Percentiles rank a stretch among this genome's conserved stretches.
Evolutionary conservation across 139 green algal genomes (phyloP).

Genomic region (Closterium sp.): DNA sequence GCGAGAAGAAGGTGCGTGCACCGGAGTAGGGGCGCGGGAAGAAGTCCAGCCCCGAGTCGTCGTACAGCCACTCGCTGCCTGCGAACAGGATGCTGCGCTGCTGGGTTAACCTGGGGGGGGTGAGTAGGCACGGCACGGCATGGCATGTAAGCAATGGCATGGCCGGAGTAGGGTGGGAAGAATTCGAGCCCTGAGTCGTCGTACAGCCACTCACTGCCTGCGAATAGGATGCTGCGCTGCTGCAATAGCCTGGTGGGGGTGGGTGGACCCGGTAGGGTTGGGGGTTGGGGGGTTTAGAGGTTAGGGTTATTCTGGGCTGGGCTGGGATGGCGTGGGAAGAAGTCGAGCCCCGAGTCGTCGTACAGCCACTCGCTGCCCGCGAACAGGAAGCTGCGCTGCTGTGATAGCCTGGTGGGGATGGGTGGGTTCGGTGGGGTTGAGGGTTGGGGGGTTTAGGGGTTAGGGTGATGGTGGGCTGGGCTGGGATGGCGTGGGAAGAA

Average conservation of each 20-base stretch:
- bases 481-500: too few species aligned
- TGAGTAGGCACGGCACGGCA: too few species aligned
- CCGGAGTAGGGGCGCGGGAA: not conserved
- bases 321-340: too few species aligned
- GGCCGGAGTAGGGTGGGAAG: not conserved
- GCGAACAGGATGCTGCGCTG: not conserved
- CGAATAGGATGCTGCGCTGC: not conserved
- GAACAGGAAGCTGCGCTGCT: not conserved
- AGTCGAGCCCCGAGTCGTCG: conserved; percentile 7
- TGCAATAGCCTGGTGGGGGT: not conserved
- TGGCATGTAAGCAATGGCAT: too few species aligned
- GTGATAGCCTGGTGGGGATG: too few species aligned
- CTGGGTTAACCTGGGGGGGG: not conserved
- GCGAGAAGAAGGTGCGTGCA: not conserved
- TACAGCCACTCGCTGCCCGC: conserved; percentile 11
- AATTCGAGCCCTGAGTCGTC: not conserved
- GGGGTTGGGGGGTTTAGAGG: too few species aligned
- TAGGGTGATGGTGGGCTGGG: too few species aligned
- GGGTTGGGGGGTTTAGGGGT: too few species aligned
- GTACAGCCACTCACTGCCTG: conserved; percentile 9
- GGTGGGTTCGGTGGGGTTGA: not conserved
- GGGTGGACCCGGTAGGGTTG: not conserved
- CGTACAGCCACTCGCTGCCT: conserved; percentile 9
- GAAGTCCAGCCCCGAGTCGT: conserved; percentile 6
- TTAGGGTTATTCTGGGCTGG: too few species aligned